phyloP scores from a whole-genome alignment of 2,329 filamentous ascomycete genomes.

The Cercospora citrullina region DNA sequence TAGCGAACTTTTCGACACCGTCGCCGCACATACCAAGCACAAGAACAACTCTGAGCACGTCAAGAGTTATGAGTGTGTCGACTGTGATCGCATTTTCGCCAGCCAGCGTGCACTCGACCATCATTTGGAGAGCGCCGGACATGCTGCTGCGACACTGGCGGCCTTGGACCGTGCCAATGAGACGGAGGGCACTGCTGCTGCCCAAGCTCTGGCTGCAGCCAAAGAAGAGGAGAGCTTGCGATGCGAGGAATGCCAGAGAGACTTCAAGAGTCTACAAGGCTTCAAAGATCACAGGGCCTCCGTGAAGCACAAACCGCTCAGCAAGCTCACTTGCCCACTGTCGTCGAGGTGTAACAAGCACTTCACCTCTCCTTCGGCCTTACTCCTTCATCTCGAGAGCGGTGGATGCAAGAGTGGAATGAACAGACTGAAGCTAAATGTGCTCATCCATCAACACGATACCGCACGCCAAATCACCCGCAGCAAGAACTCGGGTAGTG shows the following conservation, averaged over 20 bases:
- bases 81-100: constrained; percentile 16
- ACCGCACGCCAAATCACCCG: constrained; percentile 20
- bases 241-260: constrained; percentile 20
- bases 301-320: constrained; percentile 22
- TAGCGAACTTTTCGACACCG: neutral
- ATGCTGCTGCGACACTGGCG: constrained; percentile 3
- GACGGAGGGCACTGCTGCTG: neutral
- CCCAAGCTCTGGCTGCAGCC: neutral
- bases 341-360: constrained; percentile 14
- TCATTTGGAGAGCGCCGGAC: constrained; percentile 15
- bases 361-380: constrained; percentile 21
- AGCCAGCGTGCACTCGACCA: constrained; percentile 16
- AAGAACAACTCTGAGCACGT: constrained; percentile 8
- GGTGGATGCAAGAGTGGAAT: constrained; percentile 23
- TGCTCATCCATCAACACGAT: constrained; percentile 20
- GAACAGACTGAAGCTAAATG: constrained; percentile 24
- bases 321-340: constrained; percentile 20
- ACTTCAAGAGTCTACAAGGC: constrained; percentile 11
- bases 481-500: neutral
- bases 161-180: constrained; percentile 2
- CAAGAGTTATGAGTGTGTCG: constrained; percentile 16
- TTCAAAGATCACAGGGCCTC: constrained; percentile 24
- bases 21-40: constrained; percentile 9
- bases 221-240: constrained; percentile 18
- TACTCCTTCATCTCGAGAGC: constrained; percentile 25